Percentiles rank a stretch among this genome's conserved stretches.
Evolutionary conservation across 2,329 filamentous ascomycete genomes (phyloP).

Genomic region (Neofusicoccum umdonicola): DNA sequence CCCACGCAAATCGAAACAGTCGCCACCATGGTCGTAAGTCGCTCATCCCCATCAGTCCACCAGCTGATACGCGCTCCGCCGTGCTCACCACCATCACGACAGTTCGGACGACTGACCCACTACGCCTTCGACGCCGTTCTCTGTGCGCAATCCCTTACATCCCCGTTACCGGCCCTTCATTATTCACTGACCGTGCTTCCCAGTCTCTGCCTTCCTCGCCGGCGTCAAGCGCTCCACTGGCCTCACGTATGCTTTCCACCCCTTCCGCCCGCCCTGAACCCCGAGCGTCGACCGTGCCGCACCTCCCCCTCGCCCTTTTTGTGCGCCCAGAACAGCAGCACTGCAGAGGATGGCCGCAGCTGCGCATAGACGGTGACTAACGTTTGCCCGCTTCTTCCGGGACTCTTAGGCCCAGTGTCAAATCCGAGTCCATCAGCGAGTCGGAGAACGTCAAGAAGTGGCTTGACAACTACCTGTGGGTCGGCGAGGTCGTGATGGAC

Average conservation of each 20-base stretch:
- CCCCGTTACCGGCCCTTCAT: conserved; percentile 11
- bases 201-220: conserved; percentile 93
- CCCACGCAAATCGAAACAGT: conserved; percentile 8
- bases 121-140: conserved; percentile 96
- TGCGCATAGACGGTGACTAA: conserved; percentile 40
- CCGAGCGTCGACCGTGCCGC: conserved; percentile 18
- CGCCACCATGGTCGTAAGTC: conserved; percentile 39
- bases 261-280: conserved; percentile 20
- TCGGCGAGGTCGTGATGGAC: conserved; percentile 98
- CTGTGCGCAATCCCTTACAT: conserved; percentile 54
- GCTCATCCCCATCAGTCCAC: conserved; percentile 19
- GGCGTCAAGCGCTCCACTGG: conserved; percentile 97
- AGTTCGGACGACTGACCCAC: conserved; percentile 91
- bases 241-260: conserved; percentile 74
- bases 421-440: conserved; percentile 79
- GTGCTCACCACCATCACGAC: conserved; percentile 59
- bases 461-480: conserved; percentile 89
- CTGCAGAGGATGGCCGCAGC: conserved; percentile 1
- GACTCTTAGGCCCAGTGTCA: conserved; percentile 69
- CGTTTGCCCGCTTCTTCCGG: conserved; percentile 39
- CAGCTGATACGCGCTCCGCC: conserved; percentile 17
- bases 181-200: neutral
- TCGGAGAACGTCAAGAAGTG: conserved; percentile 81
- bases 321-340: neutral
- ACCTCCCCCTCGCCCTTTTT: neutral